Evolutionary conservation across 2,329 filamentous ascomycete species (phyloP), one percentile per base, ranked within the genome.

Genomic region (Fusarium verticillioides): DNA sequence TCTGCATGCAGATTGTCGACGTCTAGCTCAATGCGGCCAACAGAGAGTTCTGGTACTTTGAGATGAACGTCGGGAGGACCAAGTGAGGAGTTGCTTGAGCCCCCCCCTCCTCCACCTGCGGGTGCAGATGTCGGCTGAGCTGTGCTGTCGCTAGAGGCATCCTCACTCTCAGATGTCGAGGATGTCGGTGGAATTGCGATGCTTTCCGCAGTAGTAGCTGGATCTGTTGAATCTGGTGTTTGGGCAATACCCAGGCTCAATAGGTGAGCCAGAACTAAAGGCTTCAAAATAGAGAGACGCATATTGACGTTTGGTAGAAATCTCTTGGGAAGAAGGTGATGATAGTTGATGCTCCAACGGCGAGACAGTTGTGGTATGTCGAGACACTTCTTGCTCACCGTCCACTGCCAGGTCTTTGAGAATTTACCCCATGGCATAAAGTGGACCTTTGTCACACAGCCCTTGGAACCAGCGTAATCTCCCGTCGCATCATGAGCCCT

Each of bases 11-110:
- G 49, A 21, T 70, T 70, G 37, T 70, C 67, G 43, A 70, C 67
- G 6, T 70, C 60, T 10, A 70, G 43, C 60, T 70, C 67, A 43
- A 70, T 70, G 19, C 67, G 67, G 2, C 67, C 67, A 6, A 70
- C 67, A 11, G 67, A 70, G 10, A 70, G 67, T 15, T 70, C 60
- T 1, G 67, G 67, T 2, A 70, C 67, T 26, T 56, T 70, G 18
- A 70, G 67, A 23, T 70, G 66, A 26, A 70, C 66, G 42, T 70
- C 67, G 21, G 67, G 66, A 43, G 67, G 67, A 26, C 67, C 67
- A 30, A 46, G 67, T 2, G 67, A 70, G 2, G 67, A 70, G 49
- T 53, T 70, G 30, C 13, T 52, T 23, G 66, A 69, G 11, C 44
- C 50, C 18, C 30, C 42, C 11, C 49, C 59, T 32, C 60, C 32